Evolutionary conservation across 257 asterid species (phyloP).

Genomic region (Parsonsia alboflavescens): DNA sequence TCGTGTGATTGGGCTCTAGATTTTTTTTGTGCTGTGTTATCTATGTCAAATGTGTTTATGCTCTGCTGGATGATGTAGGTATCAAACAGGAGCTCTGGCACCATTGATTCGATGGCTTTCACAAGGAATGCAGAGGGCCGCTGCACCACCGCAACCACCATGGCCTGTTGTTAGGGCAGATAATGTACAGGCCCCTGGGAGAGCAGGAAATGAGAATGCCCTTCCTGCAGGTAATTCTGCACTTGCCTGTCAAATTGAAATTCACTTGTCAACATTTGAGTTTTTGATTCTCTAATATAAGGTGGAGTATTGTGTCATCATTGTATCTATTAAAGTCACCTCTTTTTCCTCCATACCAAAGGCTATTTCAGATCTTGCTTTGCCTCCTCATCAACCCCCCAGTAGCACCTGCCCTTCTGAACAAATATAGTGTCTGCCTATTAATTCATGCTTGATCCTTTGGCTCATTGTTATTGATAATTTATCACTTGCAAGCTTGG

Average conservation of each 20-base stretch:
- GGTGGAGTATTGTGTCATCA: not conserved
- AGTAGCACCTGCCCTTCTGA: not conserved
- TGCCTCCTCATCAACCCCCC: not conserved
- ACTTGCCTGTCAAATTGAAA: not conserved
- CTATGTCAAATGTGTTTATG: not conserved
- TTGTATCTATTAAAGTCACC: not conserved
- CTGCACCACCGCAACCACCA: slow-evolving; percentile 77
- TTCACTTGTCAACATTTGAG: not conserved
- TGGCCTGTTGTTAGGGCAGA: slow-evolving; percentile 64
- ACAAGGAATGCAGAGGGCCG: slow-evolving; percentile 92
- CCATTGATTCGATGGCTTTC: slow-evolving; percentile 92
- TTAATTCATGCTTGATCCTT: not conserved
- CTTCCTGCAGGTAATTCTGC: slow-evolving; percentile 48
- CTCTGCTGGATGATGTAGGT: slow-evolving; percentile 42
- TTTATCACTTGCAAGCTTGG: not conserved
- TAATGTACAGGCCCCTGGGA: slow-evolving; percentile 51
- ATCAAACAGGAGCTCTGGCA: slow-evolving; percentile 97
- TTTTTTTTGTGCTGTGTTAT: not conserved
- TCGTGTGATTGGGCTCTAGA: not conserved
- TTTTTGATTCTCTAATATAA: not conserved
- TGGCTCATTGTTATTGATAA: not conserved
- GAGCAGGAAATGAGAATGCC: slow-evolving; percentile 58
- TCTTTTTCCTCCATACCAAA: not conserved
- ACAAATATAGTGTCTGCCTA: not conserved
- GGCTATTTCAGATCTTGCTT: not conserved